A percentile compares a stretch with the other conserved stretches of the same genome.
Evolutionary conservation across 2,329 filamentous ascomycete genomes (phyloP).

Genomic region (Epichloe scottii): DNA sequence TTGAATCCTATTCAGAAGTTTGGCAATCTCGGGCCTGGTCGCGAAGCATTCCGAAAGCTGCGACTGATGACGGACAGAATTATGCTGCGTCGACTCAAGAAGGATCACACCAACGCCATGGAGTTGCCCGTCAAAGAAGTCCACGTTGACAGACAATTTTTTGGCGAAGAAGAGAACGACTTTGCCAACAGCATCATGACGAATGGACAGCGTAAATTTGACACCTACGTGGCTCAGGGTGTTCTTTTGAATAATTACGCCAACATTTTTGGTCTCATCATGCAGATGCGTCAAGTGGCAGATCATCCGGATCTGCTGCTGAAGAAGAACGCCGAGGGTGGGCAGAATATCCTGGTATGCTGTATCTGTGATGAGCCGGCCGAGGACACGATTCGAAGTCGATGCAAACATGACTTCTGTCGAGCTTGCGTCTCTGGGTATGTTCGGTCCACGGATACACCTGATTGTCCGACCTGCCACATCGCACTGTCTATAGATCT

Average conservation of each 20-base stretch:
- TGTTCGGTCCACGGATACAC: conserved; percentile 61
- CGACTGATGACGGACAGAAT: conserved; percentile 82
- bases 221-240: conserved; percentile 89
- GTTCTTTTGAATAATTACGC: conserved; percentile 96
- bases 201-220: conserved; percentile 75
- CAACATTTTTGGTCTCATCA: conserved; percentile 97
- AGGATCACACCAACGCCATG: conserved; percentile 87
- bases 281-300: conserved; percentile 97
- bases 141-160: conserved; percentile 86
- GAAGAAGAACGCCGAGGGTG: conserved; percentile 74
- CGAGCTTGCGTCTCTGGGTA: conserved; percentile 35
- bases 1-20: conserved; percentile 66
- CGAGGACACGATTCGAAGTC: conserved; percentile 85
- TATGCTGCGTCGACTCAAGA: conserved; percentile 92
- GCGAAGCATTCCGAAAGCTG: conserved; percentile 65
- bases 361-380: conserved; percentile 94
- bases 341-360: conserved; percentile 83
- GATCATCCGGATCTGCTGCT: conserved; percentile 92
- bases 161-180: conserved; percentile 90
- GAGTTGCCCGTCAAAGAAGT: conserved; percentile 93
- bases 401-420: conserved; percentile 71
- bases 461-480: conserved; percentile 83
- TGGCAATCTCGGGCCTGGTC: conserved; percentile 49
- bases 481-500: conserved; percentile 83
- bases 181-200: conserved; percentile 95